These are phyloP conservation scores for Thelonectria olida DNA, from an alignment of 2,329 filamentous ascomycete species.

Conservation along the genomic window DNA sequence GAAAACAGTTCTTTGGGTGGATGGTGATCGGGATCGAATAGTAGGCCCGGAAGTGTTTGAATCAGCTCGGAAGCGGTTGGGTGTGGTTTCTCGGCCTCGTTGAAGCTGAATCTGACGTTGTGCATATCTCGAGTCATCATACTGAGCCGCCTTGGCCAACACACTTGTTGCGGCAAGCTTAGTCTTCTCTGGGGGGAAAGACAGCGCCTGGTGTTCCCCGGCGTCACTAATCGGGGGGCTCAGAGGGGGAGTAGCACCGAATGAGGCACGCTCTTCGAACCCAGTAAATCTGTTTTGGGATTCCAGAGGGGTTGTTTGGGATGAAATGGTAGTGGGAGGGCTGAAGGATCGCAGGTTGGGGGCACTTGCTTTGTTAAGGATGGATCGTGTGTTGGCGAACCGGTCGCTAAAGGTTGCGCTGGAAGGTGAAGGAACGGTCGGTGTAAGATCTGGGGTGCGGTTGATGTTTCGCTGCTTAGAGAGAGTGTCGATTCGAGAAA, in stretches of 20 bases:
- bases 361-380: slow-evolving; percentile 69
- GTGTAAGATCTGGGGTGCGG: slow-evolving; percentile 59
- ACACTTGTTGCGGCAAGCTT: slow-evolving; percentile 78
- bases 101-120: slow-evolving; percentile 85
- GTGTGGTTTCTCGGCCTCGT: slow-evolving; percentile 73
- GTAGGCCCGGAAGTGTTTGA: slow-evolving; percentile 53
- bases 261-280: slow-evolving; percentile 43
- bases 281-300: slow-evolving; percentile 48
- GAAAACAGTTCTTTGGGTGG: slow-evolving; percentile 48
- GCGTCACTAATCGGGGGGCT: slow-evolving; percentile 73
- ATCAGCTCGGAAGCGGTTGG: slow-evolving; percentile 55
- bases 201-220: slow-evolving; percentile 71
- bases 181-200: slow-evolving; percentile 78
- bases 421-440: slow-evolving; percentile 58
- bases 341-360: slow-evolving; percentile 72
- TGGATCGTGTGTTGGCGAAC: slow-evolving; percentile 55
- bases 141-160: slow-evolving; percentile 75
- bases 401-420: slow-evolving; percentile 56
- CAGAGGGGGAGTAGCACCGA: slow-evolving; percentile 50
- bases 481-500: slow-evolving; percentile 83
- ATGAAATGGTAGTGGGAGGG: slow-evolving; percentile 53
- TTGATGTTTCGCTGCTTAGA: slow-evolving; percentile 67
- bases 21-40: slow-evolving; percentile 58
- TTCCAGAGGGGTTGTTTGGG: slow-evolving; percentile 51
- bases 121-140: slow-evolving; percentile 86